Percentiles rank a stretch among this genome's conserved stretches.
Evolutionary conservation across 495 filamentous ascomycete species (phyloP).

Genomic region (Penicillium psychrofluorescens): DNA sequence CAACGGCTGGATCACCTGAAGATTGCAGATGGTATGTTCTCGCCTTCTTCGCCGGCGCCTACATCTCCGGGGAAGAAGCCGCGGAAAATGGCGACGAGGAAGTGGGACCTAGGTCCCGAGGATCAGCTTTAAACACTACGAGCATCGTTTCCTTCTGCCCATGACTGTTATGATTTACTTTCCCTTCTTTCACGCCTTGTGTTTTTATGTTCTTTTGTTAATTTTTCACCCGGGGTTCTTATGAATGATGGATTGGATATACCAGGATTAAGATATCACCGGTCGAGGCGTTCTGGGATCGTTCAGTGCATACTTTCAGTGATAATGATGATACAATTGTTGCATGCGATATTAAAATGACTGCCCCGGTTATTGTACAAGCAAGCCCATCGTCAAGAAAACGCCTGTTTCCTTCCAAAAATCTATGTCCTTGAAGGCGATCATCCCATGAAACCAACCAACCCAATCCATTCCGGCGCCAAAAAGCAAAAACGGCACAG

Average conservation of each 20-base stretch:
- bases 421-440: too few relatives aligned
- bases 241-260: slow-evolving; percentile 2
- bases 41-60: slow-evolving; percentile 13
- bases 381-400: too few relatives aligned
- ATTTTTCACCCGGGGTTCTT: background rate
- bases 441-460: too few relatives aligned
- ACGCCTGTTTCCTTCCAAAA: too few relatives aligned
- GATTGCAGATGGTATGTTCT: slow-evolving; percentile 34
- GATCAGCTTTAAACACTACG: slow-evolving; percentile 30
- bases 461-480: too few relatives aligned
- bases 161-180: slow-evolving; percentile 17
- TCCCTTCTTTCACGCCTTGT: background rate
- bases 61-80: slow-evolving; percentile 37
- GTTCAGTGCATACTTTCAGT: background rate
- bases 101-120: slow-evolving; percentile 51
- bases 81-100: slow-evolving; percentile 47
- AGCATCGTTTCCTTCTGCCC: background rate
- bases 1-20: slow-evolving; percentile 37
- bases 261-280: slow-evolving; percentile 4
- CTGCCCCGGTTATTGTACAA: slow-evolving; percentile 2
- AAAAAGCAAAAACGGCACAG: too few relatives aligned
- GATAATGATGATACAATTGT: background rate
- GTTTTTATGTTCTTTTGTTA: slow-evolving; percentile 1
- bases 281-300: slow-evolving; percentile 12
- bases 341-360: background rate